Base-by-base conservation (phyloP, 1,284 basidiomycete species). In the Taiwanofungus camphoratus region DNA sequence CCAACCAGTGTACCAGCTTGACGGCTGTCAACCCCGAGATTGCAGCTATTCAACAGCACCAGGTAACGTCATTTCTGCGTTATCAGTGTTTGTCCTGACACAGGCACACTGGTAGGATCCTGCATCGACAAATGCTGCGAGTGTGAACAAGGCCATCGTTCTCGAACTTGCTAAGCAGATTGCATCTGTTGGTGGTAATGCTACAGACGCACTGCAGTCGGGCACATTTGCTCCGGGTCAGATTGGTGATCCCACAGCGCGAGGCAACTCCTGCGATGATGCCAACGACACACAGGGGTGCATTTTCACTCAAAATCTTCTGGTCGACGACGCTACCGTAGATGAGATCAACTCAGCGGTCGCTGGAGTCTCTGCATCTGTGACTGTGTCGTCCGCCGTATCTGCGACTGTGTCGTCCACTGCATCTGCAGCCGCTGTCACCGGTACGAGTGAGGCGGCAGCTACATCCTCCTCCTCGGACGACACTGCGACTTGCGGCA, bases 211-310 rank as follows among this genome's bases (percentile, higher is more conserved):
- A 11, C 61, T 84, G 50, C 68, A 79, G 56, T 63, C 79, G 4
- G 80, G 80, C 33, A 83, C 80, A 8, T 84, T 84, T 59, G 73
- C 73, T 3, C 77, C 82, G 23, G 81, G 82, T 23, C 53, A 68
- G 32, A 53, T 71, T 31, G 64, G 64, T 50, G 81, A 84, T 54
- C 31, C 64, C 13, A 83, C 80, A 5, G 62, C 45, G 22, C 57
- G 56, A 43, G 60, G 76, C 23, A 76, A 77, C 58, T 65, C 68
- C 22, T 78, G 76, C 53, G 71, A 77, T 51, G 73, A 69, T 48
- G 62, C 63, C 21, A 67, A 74, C 55, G 79, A 82, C 55, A 47
- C 69, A 7, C 58, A 58, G n/a, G 77, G 80, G 4, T 84, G 80
- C 59, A 84, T 82, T 52, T 72, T 79, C 64, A 73, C 77, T 0